phyloP scores from a whole-genome alignment of 768 basidiomycete species.

The Leucosporidium creatinivorum region DNA sequence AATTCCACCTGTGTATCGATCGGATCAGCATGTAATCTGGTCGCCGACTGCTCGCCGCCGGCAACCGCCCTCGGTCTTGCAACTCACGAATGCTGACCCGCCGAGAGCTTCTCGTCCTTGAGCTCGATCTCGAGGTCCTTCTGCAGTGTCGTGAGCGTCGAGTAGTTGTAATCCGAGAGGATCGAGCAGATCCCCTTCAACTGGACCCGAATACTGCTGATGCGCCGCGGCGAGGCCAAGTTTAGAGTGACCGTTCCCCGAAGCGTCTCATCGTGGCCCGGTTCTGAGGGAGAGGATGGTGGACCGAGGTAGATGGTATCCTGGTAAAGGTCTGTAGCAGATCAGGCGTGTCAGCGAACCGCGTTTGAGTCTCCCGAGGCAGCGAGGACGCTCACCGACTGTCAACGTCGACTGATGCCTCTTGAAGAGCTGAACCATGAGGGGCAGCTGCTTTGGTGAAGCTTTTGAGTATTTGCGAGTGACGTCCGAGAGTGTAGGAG shows the following conservation, averaged over 20 bases:
- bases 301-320: neutral
- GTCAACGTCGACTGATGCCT: no score
- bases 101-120: slow-evolving; percentile 10
- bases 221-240: neutral
- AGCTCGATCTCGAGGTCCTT: slow-evolving; percentile 27
- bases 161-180: slow-evolving; percentile 1
- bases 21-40: no score
- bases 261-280: neutral
- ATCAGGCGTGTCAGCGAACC: no score
- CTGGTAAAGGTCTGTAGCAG: neutral
- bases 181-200: neutral
- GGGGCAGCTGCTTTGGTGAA: no score
- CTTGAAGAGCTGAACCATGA: no score
- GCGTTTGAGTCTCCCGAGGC: no score
- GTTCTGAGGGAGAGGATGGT: neutral
- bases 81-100: slow-evolving; percentile 21
- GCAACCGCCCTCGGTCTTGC: no score
- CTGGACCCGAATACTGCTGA: neutral
- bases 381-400: no score
- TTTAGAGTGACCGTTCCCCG: neutral
- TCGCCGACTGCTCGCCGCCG: no score
- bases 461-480: no score
- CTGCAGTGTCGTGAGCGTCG: slow-evolving; percentile 4
- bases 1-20: slow-evolving; percentile 9
- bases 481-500: no score